phyloP scores from a whole-genome alignment of 257 asterid species.

The Rubia yunnanensis region DNA sequence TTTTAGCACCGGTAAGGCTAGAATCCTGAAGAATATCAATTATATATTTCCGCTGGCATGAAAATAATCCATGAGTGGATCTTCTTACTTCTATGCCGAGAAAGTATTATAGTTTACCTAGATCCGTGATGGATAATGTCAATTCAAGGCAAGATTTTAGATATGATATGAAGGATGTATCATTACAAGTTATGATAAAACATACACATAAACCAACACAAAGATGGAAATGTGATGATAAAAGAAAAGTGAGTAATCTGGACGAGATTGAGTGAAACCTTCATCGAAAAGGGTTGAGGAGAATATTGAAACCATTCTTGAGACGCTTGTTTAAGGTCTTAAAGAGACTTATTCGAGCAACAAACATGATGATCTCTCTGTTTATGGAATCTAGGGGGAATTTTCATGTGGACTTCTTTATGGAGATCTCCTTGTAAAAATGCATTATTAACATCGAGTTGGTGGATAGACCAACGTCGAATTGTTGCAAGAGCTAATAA shows the following conservation, averaged over 20 bases:
- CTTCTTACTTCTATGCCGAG: not conserved
- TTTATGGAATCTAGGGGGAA: not conserved
- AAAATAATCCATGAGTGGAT: not conserved
- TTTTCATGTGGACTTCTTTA: not conserved
- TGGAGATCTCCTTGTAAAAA: not conserved
- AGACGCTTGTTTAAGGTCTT: not conserved
- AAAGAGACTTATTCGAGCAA: not conserved
- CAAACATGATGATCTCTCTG: not conserved
- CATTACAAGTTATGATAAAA: not conserved
- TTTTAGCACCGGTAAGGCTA: too few species aligned
- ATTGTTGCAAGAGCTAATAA: not conserved
- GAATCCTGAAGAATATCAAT: too few species aligned
- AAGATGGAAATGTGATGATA: not conserved
- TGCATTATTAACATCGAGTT: not conserved
- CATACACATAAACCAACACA: not conserved
- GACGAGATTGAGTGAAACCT: not conserved
- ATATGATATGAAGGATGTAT: not conserved
- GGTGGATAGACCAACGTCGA: not conserved
- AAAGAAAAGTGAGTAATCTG: not conserved
- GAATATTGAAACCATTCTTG: not conserved
- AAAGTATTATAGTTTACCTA: not conserved
- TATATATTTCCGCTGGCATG: constrained; percentile 3
- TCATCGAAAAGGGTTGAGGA: not conserved
- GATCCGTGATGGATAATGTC: constrained; percentile 8
- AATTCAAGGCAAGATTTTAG: too few species aligned